Evolutionary conservation across 345 rosid species (phyloP).

Genomic region (Sonneratia caseolaris): DNA sequence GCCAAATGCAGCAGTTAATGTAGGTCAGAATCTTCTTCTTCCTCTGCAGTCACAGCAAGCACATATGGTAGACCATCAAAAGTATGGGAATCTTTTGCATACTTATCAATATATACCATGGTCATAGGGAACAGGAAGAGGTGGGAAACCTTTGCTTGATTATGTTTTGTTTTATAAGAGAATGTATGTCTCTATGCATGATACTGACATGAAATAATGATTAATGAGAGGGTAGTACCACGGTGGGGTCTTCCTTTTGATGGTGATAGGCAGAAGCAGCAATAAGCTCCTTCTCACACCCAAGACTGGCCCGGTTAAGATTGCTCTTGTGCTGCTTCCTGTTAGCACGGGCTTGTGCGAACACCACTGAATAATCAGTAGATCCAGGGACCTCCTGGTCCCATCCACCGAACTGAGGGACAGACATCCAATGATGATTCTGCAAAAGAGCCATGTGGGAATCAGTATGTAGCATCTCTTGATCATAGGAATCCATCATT

Average conservation of each 20-base stretch:
- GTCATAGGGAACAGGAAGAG: constrained; percentile 25
- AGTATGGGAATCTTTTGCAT: background rate
- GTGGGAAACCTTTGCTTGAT: no score
- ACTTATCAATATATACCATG: constrained; percentile 7
- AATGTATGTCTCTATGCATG: background rate
- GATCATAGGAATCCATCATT: no score
- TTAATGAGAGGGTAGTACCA: constrained; percentile 19
- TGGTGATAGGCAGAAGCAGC: constrained; percentile 3
- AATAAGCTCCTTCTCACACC: constrained; percentile 38
- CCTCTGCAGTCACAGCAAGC: constrained; percentile 45
- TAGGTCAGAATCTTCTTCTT: constrained; percentile 68
- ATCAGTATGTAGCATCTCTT: background rate
- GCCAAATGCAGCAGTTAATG: constrained; percentile 73
- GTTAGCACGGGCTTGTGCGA: constrained; percentile 54
- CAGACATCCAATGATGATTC: constrained; percentile 36
- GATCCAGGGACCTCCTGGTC: constrained; percentile 35
- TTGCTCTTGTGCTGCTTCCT: constrained; percentile 49
- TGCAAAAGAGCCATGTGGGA: constrained; percentile 5
- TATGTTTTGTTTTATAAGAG: background rate
- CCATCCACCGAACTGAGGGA: constrained; percentile 86
- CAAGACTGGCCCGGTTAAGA: constrained; percentile 34
- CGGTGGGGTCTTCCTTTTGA: constrained; percentile 35
- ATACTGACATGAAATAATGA: background rate
- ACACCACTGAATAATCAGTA: constrained; percentile 56
- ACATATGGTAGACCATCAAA: constrained; percentile 9